phyloP scores from a whole-genome alignment of 73 alveolate genomes.

The Breviolum minutum region DNA sequence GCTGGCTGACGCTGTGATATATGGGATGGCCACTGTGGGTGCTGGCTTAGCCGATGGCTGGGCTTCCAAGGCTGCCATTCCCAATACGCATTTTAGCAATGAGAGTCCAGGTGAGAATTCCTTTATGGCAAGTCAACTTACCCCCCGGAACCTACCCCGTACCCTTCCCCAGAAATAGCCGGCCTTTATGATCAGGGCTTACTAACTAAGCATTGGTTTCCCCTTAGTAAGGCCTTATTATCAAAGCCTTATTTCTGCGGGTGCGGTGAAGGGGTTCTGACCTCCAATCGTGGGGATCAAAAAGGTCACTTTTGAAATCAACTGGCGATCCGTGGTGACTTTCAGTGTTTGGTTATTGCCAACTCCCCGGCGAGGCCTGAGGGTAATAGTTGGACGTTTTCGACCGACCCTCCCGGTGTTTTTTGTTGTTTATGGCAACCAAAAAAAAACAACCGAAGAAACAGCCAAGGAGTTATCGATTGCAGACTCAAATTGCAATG shows the following conservation, averaged over 20 bases:
- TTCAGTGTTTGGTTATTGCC: not conserved
- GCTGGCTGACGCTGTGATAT: slow-evolving; percentile 2
- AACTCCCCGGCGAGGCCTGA: too few species aligned
- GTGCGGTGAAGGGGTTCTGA: not conserved
- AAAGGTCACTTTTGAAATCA: not conserved
- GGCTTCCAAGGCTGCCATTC: slow-evolving; percentile 27
- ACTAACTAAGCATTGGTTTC: not conserved
- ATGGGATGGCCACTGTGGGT: slow-evolving; percentile 7
- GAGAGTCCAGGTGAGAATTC: too few species aligned
- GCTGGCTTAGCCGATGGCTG: slow-evolving; percentile 24
- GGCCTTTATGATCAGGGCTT: too few species aligned
- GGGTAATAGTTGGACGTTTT: too few species aligned
- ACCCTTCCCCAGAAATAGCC: too few species aligned
- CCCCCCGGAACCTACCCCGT: too few species aligned
- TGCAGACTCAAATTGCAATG: not conserved
- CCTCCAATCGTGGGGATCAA: not conserved
- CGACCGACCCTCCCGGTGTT: too few species aligned
- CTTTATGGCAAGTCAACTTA: too few species aligned
- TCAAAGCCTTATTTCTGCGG: not conserved
- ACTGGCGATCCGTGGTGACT: not conserved
- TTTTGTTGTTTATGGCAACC: too few species aligned
- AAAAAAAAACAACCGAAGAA: too few species aligned
- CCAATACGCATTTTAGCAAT: not conserved
- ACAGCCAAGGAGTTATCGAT: too few species aligned
- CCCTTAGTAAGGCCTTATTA: too few species aligned